Percentiles rank a stretch among this genome's conserved stretches.
phyloP scores from a whole-genome alignment of 179 eudicot genomes.

The Spinacia oleracea region DNA sequence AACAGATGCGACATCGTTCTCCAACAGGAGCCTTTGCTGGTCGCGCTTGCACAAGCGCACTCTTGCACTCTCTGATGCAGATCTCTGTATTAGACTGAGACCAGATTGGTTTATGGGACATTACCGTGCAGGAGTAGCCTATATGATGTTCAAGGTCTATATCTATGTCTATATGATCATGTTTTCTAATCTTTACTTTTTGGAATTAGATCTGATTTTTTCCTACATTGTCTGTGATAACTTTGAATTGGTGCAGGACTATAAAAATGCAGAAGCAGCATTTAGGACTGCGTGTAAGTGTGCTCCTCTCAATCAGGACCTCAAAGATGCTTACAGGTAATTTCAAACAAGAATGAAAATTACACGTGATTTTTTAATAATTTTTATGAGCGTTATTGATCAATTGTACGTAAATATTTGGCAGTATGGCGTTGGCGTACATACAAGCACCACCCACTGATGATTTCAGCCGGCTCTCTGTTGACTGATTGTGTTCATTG shows the following conservation, averaged over 20 bases:
- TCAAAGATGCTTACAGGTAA: conserved; percentile 27
- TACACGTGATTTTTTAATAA: no score
- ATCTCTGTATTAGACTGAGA: conserved; percentile 23
- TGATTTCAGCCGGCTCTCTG: background rate
- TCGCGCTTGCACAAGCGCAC: conserved; percentile 27
- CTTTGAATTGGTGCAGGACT: conserved; percentile 6
- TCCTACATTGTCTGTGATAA: background rate
- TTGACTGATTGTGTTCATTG: no score
- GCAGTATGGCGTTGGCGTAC: conserved; percentile 11
- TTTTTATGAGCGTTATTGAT: no score
- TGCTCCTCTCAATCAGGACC: conserved; percentile 41
- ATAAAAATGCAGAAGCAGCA: conserved; percentile 24
- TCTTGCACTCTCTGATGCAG: conserved; percentile 36
- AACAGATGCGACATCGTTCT: conserved; percentile 25
- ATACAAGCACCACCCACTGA: background rate
- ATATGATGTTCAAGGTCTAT: background rate
- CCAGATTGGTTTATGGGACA: conserved; percentile 35
- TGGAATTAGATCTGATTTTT: background rate
- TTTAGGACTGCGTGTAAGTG: conserved; percentile 23
- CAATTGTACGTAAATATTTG: background rate
- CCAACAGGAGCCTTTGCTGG: conserved; percentile 45
- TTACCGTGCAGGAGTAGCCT: conserved; percentile 33
- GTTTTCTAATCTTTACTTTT: no score
- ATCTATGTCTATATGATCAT: background rate
- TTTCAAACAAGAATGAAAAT: background rate